phyloP scores from a whole-genome alignment of 2,329 filamentous ascomycete species.

The Aspergillus piperis region DNA sequence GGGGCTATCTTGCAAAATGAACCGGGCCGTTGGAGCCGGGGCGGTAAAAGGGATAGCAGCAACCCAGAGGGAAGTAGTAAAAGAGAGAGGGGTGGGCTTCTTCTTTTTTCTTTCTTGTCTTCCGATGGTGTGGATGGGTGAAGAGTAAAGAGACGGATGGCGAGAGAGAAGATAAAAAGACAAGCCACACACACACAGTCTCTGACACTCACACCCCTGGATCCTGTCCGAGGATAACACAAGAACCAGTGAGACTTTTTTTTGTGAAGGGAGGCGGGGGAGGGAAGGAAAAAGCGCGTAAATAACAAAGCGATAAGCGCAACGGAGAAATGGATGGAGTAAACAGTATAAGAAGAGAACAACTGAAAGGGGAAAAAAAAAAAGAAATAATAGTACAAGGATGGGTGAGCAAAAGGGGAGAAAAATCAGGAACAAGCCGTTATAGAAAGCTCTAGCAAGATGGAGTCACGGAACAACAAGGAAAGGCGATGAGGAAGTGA shows the following conservation, averaged over 20 bases:
- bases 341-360: neutral
- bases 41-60: slow-evolving; percentile 15
- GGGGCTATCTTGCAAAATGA: slow-evolving; percentile 38
- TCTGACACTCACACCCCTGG: neutral
- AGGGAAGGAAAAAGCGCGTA: neutral
- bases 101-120: too few species aligned
- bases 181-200: neutral
- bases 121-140: neutral
- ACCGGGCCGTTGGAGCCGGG: slow-evolving; percentile 24
- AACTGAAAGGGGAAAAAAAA: neutral
- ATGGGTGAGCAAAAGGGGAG: slow-evolving; percentile 4
- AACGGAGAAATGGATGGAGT: neutral
- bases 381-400: slow-evolving; percentile 9
- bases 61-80: slow-evolving; percentile 6
- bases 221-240: neutral
- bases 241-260: neutral
- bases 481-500: neutral
- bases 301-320: neutral
- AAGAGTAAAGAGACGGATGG: neutral
- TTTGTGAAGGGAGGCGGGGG: too few species aligned
- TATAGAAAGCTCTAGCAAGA: slow-evolving; percentile 4
- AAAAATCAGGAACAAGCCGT: slow-evolving; percentile 8
- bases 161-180: neutral
- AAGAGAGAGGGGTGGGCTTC: slow-evolving; percentile 6
- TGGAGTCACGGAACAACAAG: neutral